A percentile compares a stretch with the other conserved stretches of the same genome.
Conservation (phyloP, 176 grass and related monocot species). For the Avena insularis region DNA sequence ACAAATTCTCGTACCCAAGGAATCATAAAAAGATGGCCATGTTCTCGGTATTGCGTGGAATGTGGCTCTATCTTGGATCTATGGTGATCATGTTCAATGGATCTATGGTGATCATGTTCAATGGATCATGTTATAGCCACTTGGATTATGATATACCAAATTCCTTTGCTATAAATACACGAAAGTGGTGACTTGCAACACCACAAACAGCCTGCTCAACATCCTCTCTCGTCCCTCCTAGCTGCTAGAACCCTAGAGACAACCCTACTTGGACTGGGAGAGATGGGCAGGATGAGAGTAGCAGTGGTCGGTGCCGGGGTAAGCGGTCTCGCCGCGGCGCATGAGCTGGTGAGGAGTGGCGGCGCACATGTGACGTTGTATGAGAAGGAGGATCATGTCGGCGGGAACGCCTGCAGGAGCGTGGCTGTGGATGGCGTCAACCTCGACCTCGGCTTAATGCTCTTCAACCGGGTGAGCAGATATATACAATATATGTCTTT, state of each 20-base stretch:
- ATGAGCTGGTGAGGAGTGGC: slow-evolving; percentile 52
- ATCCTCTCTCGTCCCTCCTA: background rate
- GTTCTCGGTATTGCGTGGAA: too few relatives aligned
- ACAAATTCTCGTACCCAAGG: too few relatives aligned
- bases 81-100: too few relatives aligned
- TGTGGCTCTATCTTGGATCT: too few relatives aligned
- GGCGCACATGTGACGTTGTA: slow-evolving; percentile 58
- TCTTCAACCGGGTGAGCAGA: slow-evolving; percentile 68
- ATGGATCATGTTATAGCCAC: background rate
- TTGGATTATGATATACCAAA: background rate
- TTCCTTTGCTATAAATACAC: background rate
- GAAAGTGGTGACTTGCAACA: background rate
- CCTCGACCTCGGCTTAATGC: slow-evolving; percentile 81
- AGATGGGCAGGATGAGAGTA: slow-evolving; percentile 49
- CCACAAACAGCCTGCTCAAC: background rate
- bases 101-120: too few relatives aligned
- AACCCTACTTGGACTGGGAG: background rate
- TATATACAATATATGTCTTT: background rate
- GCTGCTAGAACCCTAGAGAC: too few relatives aligned
- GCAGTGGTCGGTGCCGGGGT: slow-evolving; percentile 76
- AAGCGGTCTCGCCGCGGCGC: slow-evolving; percentile 72
- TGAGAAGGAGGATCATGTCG: slow-evolving; percentile 69
- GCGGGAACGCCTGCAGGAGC: slow-evolving; percentile 68
- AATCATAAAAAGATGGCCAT: too few relatives aligned
- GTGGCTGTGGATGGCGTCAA: slow-evolving; percentile 61